Percentiles rank a stretch among this genome's conserved stretches.
phyloP scores from a whole-genome alignment of 2,329 filamentous ascomycete species.

The Cordyceps javanica region DNA sequence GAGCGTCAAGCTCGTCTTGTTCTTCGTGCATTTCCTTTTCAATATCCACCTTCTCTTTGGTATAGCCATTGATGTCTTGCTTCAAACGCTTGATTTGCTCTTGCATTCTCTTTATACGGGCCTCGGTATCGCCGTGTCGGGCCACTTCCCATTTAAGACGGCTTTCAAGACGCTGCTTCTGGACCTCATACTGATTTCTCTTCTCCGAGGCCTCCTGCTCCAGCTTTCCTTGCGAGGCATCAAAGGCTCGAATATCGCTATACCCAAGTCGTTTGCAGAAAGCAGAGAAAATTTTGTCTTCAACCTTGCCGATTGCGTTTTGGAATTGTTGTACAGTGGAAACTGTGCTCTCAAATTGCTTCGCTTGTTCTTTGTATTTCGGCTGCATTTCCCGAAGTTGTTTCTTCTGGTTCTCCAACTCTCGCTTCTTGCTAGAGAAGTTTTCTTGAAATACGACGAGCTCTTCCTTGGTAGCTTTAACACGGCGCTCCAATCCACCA shows the following conservation, averaged over 20 bases:
- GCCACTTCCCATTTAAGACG: conserved; percentile 52
- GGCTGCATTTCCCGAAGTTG: conserved; percentile 72
- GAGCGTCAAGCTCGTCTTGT: conserved; percentile 67
- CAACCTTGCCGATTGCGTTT: conserved; percentile 67
- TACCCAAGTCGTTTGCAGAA: conserved; percentile 90
- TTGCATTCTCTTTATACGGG: conserved; percentile 64
- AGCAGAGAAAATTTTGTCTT: conserved; percentile 77
- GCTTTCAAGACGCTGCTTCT: conserved; percentile 68
- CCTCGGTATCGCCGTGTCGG: conserved; percentile 51
- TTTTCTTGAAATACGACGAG: conserved; percentile 75
- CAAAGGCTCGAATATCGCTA: conserved; percentile 83
- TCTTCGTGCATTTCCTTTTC: conserved; percentile 66
- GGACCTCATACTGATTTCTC: conserved; percentile 78
- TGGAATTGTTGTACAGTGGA: conserved; percentile 47
- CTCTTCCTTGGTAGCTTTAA: conserved; percentile 68
- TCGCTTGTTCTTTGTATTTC: conserved; percentile 67
- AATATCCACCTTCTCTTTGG: conserved; percentile 67
- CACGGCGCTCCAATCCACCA: conserved; percentile 68
- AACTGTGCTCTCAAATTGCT: conserved; percentile 56
- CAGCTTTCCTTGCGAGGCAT: conserved; percentile 84
- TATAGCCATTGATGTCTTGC: conserved; percentile 62
- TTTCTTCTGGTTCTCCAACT: conserved; percentile 65
- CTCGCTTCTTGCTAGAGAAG: conserved; percentile 73
- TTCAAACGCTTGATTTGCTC: conserved; percentile 60
- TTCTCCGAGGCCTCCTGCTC: conserved; percentile 87